Conservation (phyloP, 2,329 filamentous ascomycete genomes). For the Apiospora sp. region DNA sequence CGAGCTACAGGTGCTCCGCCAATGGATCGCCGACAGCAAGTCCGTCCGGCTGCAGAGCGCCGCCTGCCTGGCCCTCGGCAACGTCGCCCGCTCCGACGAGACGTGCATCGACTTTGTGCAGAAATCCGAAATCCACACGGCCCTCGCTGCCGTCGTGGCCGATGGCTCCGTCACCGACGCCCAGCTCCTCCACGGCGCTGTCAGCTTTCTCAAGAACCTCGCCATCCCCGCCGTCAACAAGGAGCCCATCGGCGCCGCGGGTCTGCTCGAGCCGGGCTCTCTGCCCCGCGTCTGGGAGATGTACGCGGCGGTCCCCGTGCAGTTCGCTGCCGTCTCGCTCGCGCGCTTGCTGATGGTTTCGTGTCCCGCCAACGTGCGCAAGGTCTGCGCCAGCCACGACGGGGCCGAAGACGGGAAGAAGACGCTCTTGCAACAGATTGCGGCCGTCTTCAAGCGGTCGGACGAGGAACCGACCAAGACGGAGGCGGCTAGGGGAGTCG, state of each 20-base stretch:
- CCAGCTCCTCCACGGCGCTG: slow-evolving; percentile 63
- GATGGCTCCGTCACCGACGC: slow-evolving; percentile 48
- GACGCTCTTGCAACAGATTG: slow-evolving; percentile 47
- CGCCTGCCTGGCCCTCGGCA: slow-evolving; percentile 68
- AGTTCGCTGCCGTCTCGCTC: slow-evolving; percentile 67
- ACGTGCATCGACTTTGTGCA: slow-evolving; percentile 59
- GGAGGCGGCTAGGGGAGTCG: slow-evolving; percentile 64
- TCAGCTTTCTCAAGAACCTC: slow-evolving; percentile 71
- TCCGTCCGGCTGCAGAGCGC: slow-evolving; percentile 59
- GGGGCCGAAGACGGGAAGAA: slow-evolving; percentile 31
- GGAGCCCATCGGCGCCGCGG: slow-evolving; percentile 51
- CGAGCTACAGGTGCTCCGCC: slow-evolving; percentile 51
- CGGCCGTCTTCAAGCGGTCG: slow-evolving; percentile 50
- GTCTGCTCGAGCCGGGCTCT: slow-evolving; percentile 49
- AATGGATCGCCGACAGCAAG: slow-evolving; percentile 53
- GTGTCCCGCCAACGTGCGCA: slow-evolving; percentile 58
- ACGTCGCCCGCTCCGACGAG: slow-evolving; percentile 66
- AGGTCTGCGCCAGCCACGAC: slow-evolving; percentile 25
- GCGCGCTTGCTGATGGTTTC: slow-evolving; percentile 63
- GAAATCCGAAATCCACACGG: slow-evolving; percentile 50
- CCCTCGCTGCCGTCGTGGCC: slow-evolving; percentile 55
- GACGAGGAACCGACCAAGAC: slow-evolving; percentile 64
- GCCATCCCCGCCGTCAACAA: slow-evolving; percentile 67
- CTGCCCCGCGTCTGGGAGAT: slow-evolving; percentile 63
- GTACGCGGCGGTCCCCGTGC: slow-evolving; percentile 63